Evolutionary conservation across 1,284 basidiomycete genomes (phyloP).

Genomic region (Naganishia sp.): DNA sequence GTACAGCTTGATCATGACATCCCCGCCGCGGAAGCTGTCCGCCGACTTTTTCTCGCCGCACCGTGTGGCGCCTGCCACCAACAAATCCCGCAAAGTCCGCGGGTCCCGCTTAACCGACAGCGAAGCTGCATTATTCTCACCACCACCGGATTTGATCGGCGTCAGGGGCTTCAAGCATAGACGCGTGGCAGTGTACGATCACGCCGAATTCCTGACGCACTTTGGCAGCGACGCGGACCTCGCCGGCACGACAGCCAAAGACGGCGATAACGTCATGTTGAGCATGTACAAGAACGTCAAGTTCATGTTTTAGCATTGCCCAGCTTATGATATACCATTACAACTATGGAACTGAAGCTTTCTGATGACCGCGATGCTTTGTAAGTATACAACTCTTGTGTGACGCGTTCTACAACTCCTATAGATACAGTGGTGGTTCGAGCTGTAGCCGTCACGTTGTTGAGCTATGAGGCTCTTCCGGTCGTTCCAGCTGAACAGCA

Average conservation of each 20-base stretch:
- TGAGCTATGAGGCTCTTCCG: not conserved
- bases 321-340: not conserved
- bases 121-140: not conserved
- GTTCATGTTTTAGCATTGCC: conserved; percentile 48
- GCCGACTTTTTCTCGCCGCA: conserved; percentile 24
- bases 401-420: not conserved
- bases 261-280: conserved; percentile 49
- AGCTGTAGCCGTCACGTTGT: not conserved
- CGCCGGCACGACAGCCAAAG: conserved; percentile 42
- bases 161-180: conserved; percentile 46
- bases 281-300: conserved; percentile 53
- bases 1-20: conserved; percentile 74
- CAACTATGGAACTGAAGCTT: not conserved
- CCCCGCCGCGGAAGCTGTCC: conserved; percentile 38
- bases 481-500: not conserved
- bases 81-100: not conserved
- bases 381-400: not conserved
- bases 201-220: conserved; percentile 48
- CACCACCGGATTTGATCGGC: conserved; percentile 35
- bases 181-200: conserved; percentile 46
- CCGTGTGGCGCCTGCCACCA: not conserved
- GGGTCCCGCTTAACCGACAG: not conserved
- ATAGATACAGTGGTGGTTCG: not conserved
- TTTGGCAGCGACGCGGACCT: conserved; percentile 45
- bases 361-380: too few relatives aligned